Conservation (phyloP, 2,329 filamentous ascomycete species). For the Mycosphaerella arachidis region DNA sequence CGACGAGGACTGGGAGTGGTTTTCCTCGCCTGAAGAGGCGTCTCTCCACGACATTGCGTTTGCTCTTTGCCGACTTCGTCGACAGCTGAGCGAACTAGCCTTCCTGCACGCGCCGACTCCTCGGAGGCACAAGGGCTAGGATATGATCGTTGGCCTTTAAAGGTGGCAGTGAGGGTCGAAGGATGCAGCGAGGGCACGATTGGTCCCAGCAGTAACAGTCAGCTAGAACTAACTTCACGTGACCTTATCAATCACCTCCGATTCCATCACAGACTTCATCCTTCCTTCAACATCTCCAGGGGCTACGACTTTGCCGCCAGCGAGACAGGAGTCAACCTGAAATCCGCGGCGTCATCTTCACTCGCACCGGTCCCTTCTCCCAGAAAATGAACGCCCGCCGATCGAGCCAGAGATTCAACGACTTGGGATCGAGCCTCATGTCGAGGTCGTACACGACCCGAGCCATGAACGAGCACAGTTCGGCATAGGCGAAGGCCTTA, state of each 20-base stretch:
- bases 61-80: neutral
- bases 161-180: conserved; percentile 2
- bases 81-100: neutral
- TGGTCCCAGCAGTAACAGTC: no score
- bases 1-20: neutral
- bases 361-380: neutral
- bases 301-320: no score
- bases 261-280: neutral
- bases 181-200: neutral
- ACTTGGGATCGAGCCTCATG: conserved; percentile 27
- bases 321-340: no score
- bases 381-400: conserved; percentile 9
- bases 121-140: neutral
- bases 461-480: conserved; percentile 37
- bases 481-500: conserved; percentile 33
- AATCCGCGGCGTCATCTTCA: conserved; percentile 4
- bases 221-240: neutral
- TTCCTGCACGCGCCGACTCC: neutral
- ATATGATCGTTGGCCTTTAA: neutral
- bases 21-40: neutral
- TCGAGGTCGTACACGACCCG: conserved; percentile 41
- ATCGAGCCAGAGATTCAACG: conserved; percentile 23
- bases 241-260: neutral
- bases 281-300: neutral
- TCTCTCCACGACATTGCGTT: neutral